A percentile compares a stretch with the other conserved stretches of the same genome.
These are phyloP conservation scores for Domatiomyces catenatus DNA, from an alignment of 2,329 filamentous ascomycete genomes.

Conservation along the genomic window DNA sequence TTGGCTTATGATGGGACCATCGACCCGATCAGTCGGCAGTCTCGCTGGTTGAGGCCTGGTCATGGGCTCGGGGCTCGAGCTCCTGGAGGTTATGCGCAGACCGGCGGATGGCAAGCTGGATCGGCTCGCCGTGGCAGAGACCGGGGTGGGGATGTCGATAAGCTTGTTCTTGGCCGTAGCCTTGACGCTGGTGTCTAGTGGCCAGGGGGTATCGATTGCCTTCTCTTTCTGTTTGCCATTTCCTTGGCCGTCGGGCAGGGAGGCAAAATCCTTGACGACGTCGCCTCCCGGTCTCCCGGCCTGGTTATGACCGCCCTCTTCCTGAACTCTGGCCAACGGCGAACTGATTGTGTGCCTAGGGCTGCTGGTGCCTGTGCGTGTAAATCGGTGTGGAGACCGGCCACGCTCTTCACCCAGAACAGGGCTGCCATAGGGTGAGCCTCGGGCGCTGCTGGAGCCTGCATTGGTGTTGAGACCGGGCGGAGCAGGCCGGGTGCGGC, in stretches of 20 bases:
- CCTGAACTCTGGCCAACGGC: constrained; percentile 32
- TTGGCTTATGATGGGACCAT: not conserved
- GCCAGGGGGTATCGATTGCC: constrained; percentile 25
- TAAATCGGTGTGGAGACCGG: constrained; percentile 34
- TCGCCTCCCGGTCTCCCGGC: constrained; percentile 22
- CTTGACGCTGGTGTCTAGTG: constrained; percentile 19
- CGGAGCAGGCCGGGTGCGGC: constrained; percentile 32
- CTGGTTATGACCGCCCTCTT: constrained; percentile 27
- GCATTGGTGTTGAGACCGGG: constrained; percentile 39
- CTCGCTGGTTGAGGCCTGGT: not conserved
- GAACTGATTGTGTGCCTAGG: constrained; percentile 31
- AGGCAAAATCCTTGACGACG: constrained; percentile 21
- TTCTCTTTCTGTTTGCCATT: constrained; percentile 21
- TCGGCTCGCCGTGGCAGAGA: constrained; percentile 3
- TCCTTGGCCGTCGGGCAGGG: constrained; percentile 18
- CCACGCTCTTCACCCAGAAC: constrained; percentile 29
- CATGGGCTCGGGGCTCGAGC: not conserved
- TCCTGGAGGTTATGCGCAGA: not conserved
- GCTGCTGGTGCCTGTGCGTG: constrained; percentile 28
- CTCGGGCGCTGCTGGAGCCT: constrained; percentile 31
- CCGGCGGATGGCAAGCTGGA: not conserved
- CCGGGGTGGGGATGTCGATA: constrained; percentile 14
- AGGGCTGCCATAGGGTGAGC: constrained; percentile 39
- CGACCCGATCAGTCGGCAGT: not conserved
- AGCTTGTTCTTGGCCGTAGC: constrained; percentile 13